A percentile compares a stretch with the other conserved stretches of the same genome.
These are phyloP conservation scores for Venturia pyrina DNA, from an alignment of 2,329 filamentous ascomycete species.

Conservation along the genomic window DNA sequence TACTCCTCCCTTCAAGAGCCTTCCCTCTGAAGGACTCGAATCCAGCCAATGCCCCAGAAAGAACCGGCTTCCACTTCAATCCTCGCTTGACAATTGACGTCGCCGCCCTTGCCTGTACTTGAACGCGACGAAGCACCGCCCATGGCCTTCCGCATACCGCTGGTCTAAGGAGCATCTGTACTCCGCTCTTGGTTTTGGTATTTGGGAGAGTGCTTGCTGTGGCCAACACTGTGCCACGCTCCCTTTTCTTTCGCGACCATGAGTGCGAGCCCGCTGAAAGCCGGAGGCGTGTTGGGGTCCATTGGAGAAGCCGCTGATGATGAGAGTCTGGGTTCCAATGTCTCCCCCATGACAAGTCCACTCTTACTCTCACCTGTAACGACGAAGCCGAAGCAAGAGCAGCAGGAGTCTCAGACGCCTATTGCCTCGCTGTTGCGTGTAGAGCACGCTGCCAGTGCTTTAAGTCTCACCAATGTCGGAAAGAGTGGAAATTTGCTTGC, in stretches of 20 bases:
- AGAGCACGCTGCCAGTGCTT: slow-evolving; percentile 18
- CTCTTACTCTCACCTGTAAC: slow-evolving; percentile 17
- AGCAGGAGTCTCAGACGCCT: slow-evolving; percentile 12
- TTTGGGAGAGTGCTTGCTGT: background rate
- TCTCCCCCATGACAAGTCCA: slow-evolving; percentile 26
- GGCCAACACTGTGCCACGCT: background rate
- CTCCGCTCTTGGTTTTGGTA: background rate
- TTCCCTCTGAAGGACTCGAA: background rate
- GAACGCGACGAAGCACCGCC: background rate
- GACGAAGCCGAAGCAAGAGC: slow-evolving; percentile 1
- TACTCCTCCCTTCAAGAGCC: background rate
- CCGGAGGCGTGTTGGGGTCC: background rate
- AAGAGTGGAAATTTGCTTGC: background rate
- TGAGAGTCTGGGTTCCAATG: slow-evolving; percentile 22
- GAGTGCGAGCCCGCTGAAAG: background rate
- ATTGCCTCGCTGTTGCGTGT: slow-evolving; percentile 19
- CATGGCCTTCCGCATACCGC: background rate
- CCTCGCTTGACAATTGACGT: background rate
- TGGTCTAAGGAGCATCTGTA: background rate
- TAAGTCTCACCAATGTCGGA: background rate
- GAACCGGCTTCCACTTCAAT: background rate
- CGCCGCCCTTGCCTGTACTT: background rate
- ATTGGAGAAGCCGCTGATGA: background rate
- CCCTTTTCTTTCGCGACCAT: background rate
- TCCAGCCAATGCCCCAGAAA: background rate